Evolutionary conservation across 805 yeast species (phyloP), one percentile per base, ranked within the genome.

Genomic region (Wickerhamiella bombiphila): DNA sequence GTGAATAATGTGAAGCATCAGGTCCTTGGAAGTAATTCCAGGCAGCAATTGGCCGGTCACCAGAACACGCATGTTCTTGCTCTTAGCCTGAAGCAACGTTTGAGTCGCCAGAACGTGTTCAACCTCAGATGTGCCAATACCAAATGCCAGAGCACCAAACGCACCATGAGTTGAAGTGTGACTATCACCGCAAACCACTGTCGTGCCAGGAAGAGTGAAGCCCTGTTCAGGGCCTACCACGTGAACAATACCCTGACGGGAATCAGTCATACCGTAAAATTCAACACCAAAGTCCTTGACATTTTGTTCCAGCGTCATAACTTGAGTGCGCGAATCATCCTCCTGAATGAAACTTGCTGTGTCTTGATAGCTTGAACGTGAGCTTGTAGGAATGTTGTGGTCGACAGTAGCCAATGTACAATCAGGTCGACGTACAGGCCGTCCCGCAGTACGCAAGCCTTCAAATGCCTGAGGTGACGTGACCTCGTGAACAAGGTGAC

Each of bases 131-230:
- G 98, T 91, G 58, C 98, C 99, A 55, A 91, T 91, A 64, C 99
- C 99, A 53, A 91, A 91, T 9, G 98, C 98, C 41, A 91, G 70
- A 7, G 97, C 66, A 45, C 99, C 98, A 56, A 91, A 91, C 32
- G 98, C 98, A 53, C 99, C 98, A 57, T 91, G 98, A 1, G 99
- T 91, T 3, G 96, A 83, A 20, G 98, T 91, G 59, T 91, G 99
- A 3, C 96, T 85, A 60, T 91, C 99, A 60, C 99, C 99, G 64
- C 98, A 91, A 32, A 91, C 99, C 24, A 91, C 95, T 3, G 98
- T 91, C 36, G 97, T 85, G 52, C 98, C 98, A 26, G 98, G 98
- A 37, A 91, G 68, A 25, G 98, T 91, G 65, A 91, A 91, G 36
- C 97, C 98, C 64, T 91, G 97, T 60, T 91, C 98, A 28, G 98